Evolutionary conservation across 257 asterid species (phyloP), one percentile per base, ranked within the genome.

Genomic region (Parsonsia alboflavescens): DNA sequence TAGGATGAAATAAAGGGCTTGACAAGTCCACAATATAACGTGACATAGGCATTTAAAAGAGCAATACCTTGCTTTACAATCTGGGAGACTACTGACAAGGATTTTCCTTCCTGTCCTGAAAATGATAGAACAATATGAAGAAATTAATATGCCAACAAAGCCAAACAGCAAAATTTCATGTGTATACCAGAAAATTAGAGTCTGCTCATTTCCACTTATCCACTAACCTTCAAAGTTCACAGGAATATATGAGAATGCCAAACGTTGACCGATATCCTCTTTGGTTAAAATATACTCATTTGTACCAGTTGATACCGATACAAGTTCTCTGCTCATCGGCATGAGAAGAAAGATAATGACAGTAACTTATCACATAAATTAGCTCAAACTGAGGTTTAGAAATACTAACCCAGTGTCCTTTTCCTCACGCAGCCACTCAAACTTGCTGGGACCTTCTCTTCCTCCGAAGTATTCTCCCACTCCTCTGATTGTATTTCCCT

Each of bases 361-460:
- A 52, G 30, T 30, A 63, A 28, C 52, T 57, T 41, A 54, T 17
- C 16, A 76, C 50, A 56, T 10, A 48, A 28, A 30, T 46, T 17
- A 46, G 6, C 36, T 73, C 71, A 61, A 10, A 4, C 0, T 19
- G 10, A 28, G 50, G 49, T 49, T 65, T 10, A 54, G 46, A 7
- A 44, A 67, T 70, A 80, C 92, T 82, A 82, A 95, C 99, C 98
- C 90, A 19, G 83, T 85, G 74, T 92, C 89, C 74, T 76, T 86
- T 50, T 95, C 90, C 82, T 92, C 91, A 62, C 92, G 98, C 77
- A 85, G 78, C 98, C 98, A 95, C 77, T 95, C 93, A 70, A 88
- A 95, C 84, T 86, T 92, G 91, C 97, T 95, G 80, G 98, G 97
- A 57, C 99, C 99, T 87, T 95, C 98, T 84, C 87, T 88, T 85